phyloP scores from a whole-genome alignment of 495 filamentous ascomycete species.

The Cairneyella variabilis region DNA sequence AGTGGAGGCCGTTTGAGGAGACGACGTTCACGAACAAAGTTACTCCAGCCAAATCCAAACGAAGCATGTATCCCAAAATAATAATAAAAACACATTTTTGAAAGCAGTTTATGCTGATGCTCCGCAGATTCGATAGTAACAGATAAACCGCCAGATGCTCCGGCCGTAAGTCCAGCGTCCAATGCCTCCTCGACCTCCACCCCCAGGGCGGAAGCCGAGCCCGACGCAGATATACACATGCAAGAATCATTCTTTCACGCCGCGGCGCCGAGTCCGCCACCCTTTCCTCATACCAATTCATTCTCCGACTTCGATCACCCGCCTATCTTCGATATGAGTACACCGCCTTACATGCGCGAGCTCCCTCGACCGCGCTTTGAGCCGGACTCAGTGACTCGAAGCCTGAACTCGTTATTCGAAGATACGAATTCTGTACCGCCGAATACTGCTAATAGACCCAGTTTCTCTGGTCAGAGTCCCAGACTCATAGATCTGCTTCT shows the following conservation, averaged over 20 bases:
- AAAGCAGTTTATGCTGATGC: conserved; percentile 7
- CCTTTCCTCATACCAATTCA: not conserved
- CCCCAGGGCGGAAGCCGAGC: conserved; percentile 13
- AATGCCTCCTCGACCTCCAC: conserved; percentile 17
- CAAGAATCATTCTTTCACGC: conserved; percentile 25
- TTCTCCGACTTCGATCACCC: conserved; percentile 21
- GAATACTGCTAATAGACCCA: conserved; percentile 27
- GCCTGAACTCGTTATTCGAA: conserved; percentile 30
- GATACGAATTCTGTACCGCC: conserved; percentile 28
- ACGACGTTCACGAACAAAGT: conserved; percentile 51
- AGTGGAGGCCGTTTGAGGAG: conserved; percentile 79
- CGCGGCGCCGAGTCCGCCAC: conserved; percentile 16
- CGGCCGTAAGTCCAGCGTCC: conserved; percentile 19
- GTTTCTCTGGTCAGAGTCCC: conserved; percentile 37
- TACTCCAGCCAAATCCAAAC: conserved; percentile 40
- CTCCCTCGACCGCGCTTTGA: conserved; percentile 21
- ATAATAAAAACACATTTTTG: too few species aligned
- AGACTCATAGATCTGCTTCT: conserved; percentile 39
- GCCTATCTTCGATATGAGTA: conserved; percentile 26
- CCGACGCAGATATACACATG: conserved; percentile 14
- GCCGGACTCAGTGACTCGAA: conserved; percentile 25
- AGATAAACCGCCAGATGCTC: conserved; percentile 17
- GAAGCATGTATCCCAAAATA: conserved; percentile 34
- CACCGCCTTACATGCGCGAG: conserved; percentile 23
- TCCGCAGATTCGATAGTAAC: conserved; percentile 11